These are phyloP conservation scores for Ceratobasidium sp. DNA, from an alignment of 1,284 basidiomycete species.

Conservation along the genomic window DNA sequence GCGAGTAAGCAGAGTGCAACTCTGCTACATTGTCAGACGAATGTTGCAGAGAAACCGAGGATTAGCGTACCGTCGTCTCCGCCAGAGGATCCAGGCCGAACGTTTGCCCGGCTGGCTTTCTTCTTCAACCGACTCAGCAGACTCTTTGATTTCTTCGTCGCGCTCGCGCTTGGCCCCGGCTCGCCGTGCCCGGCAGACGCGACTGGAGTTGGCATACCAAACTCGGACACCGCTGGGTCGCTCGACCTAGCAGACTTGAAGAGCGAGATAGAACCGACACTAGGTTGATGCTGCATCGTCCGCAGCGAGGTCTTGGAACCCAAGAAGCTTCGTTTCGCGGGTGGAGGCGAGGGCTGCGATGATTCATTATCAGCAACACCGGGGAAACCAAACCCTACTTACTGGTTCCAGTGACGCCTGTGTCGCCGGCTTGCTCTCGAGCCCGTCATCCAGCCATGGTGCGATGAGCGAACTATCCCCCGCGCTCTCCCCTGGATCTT, in stretches of 20 bases:
- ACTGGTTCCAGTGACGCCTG: conserved; percentile 28
- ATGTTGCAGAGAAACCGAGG: no score
- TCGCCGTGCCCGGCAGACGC: conserved; percentile 13
- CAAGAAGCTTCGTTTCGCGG: conserved; percentile 41
- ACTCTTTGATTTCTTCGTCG: conserved; percentile 18
- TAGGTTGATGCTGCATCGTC: conserved; percentile 37
- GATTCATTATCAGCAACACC: not conserved
- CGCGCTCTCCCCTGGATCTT: conserved; percentile 21
- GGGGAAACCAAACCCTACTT: not conserved
- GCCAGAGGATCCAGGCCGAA: conserved; percentile 26
- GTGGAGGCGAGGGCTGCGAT: conserved; percentile 32
- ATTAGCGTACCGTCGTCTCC: conserved; percentile 35
- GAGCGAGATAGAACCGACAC: conserved; percentile 31
- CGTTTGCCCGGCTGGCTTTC: conserved; percentile 32
- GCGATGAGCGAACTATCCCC: conserved; percentile 36
- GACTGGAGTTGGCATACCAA: not conserved
- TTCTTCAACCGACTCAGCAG: conserved; percentile 27
- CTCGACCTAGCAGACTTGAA: conserved; percentile 29
- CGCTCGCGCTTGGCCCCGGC: not conserved
- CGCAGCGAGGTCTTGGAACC: conserved; percentile 33
- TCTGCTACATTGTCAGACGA: no score
- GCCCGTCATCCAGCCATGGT: conserved; percentile 32
- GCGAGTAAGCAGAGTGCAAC: not conserved
- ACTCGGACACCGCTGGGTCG: not conserved
- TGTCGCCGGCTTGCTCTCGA: not conserved